Evolutionary conservation across 1,284 basidiomycete species (phyloP).

Genomic region (Marasmius fiardii): DNA sequence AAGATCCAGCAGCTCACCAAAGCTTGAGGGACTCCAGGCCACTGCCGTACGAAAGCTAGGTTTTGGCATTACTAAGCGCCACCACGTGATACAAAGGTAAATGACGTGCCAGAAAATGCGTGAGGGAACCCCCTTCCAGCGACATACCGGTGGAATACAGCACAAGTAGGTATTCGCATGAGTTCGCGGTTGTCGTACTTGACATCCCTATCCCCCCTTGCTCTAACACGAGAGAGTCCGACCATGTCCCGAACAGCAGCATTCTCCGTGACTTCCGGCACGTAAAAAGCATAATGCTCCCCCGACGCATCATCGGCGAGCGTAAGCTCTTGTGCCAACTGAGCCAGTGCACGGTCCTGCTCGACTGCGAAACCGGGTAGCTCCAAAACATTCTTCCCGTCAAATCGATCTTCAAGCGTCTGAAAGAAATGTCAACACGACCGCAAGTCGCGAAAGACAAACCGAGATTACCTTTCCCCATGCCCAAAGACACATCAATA

Average conservation of each 20-base stretch:
- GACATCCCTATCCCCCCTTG: constrained; percentile 15
- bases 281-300: constrained; percentile 1
- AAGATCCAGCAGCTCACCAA: constrained; percentile 34
- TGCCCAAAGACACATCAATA: constrained; percentile 58
- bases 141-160: constrained; percentile 55
- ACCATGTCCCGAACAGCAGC: constrained; percentile 14
- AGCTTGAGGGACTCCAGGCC: constrained; percentile 57
- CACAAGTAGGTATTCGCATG: constrained; percentile 46
- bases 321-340: constrained; percentile 1
- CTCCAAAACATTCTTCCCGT: constrained; percentile 50
- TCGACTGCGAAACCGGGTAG: constrained; percentile 27
- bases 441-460: neutral
- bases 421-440: constrained; percentile 16
- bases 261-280: constrained; percentile 7
- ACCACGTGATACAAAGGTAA: neutral
- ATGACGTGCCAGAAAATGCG: constrained; percentile 46
- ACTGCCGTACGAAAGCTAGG: constrained; percentile 48
- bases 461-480: constrained; percentile 48
- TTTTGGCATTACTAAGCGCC: neutral
- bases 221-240: constrained; percentile 5
- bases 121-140: constrained; percentile 54
- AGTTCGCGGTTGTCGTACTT: constrained; percentile 27
- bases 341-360: constrained; percentile 3
- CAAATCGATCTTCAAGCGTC: constrained; percentile 59
- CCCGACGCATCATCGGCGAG: neutral